phyloP scores from a whole-genome alignment of 2,329 filamentous ascomycete genomes.

The Ascochyta clinopodiicola region DNA sequence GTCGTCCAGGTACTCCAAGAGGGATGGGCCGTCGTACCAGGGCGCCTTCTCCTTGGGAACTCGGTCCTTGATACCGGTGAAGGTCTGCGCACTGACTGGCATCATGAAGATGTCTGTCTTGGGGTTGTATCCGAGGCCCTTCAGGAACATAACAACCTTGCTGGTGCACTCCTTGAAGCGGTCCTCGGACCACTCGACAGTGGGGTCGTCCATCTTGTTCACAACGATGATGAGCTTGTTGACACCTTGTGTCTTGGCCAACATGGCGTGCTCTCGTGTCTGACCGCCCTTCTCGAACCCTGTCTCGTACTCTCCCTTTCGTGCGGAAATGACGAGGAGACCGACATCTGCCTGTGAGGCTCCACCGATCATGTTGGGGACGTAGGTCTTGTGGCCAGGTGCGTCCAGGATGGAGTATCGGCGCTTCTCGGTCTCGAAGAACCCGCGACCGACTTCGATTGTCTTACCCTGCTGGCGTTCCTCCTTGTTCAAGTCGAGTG shows the following conservation, averaged over 20 bases:
- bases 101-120: conserved; percentile 95
- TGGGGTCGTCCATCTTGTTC: conserved; percentile 99
- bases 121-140: conserved; percentile 90
- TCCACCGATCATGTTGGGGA: conserved; percentile 97
- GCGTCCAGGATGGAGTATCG: conserved; percentile 97
- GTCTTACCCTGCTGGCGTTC: conserved; percentile 97
- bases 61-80: conserved; percentile 85
- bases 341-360: conserved; percentile 71
- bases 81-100: conserved; percentile 91
- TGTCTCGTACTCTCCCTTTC: conserved; percentile 98
- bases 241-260: conserved; percentile 97
- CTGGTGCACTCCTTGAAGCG: conserved; percentile 92
- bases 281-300: conserved; percentile 97
- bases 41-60: conserved; percentile 74
- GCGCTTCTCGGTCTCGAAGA: conserved; percentile 92
- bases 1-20: conserved; percentile 92
- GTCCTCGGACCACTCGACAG: conserved; percentile 93
- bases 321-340: conserved; percentile 92
- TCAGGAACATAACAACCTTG: conserved; percentile 87
- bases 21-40: conserved; percentile 88
- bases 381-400: conserved; percentile 96
- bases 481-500: conserved; percentile 94
- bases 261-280: conserved; percentile 95
- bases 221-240: conserved; percentile 88
- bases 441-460: conserved; percentile 93